Conservation (phyloP, 1,139 yeast species). For the Candida neerlandica region DNA sequence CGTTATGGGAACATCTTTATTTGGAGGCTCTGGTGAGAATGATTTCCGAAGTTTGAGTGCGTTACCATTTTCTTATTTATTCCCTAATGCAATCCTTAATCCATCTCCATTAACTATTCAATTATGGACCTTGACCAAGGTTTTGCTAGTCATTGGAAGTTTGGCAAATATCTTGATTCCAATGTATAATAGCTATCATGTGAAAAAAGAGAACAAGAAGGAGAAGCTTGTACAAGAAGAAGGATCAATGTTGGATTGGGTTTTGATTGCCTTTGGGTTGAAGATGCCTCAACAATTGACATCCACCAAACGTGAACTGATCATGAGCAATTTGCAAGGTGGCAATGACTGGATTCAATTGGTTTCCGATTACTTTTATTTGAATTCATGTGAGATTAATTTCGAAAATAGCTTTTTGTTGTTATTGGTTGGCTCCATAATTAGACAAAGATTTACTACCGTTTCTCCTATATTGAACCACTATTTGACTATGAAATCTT, state of each 20-base stretch:
- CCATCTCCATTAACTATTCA: conserved; percentile 30
- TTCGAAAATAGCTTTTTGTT: conserved; percentile 42
- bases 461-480: conserved; percentile 24
- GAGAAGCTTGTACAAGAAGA: not conserved
- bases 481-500: conserved; percentile 30
- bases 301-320: conserved; percentile 20
- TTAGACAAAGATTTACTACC: conserved; percentile 25
- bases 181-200: conserved; percentile 14
- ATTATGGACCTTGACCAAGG: conserved; percentile 30
- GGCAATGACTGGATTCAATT: conserved; percentile 20
- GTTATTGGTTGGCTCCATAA: conserved; percentile 33
- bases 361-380: conserved; percentile 30
- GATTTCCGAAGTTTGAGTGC: conserved; percentile 46
- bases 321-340: conserved; percentile 29
- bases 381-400: conserved; percentile 34
- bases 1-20: conserved; percentile 50
- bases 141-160: conserved; percentile 30
- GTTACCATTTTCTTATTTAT: conserved; percentile 31
- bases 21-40: conserved; percentile 36
- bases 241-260: conserved; percentile 20
- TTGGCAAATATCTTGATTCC: conserved; percentile 30
- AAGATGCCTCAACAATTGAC: conserved; percentile 29
- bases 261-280: conserved; percentile 33
- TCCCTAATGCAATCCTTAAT: conserved; percentile 28
- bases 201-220: conserved; percentile 6